Base-by-base conservation (phyloP, 192 early-diverging fungal genomes). In the Oehlia diaphana region DNA sequence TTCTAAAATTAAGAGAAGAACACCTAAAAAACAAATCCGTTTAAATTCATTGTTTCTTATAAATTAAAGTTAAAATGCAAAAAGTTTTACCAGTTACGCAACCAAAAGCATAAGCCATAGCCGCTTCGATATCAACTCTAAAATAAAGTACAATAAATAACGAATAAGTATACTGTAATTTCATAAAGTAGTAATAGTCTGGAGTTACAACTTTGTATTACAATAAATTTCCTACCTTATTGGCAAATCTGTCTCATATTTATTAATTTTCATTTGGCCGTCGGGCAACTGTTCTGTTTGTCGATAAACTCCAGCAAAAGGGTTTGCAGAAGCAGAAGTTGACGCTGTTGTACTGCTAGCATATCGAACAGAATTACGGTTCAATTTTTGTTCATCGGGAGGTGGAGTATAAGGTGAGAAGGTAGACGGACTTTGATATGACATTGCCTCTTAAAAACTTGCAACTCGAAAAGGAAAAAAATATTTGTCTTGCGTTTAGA, bases 71-170 rank as follows among this genome's bases (percentile, higher is more conserved):
- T 66, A 70, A 33, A n/a, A n/a, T 19, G 1, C 14, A 28, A 49
- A 66, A 72, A 69, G 3, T 31, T 67, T 31, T 83, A 89, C 88
- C 89, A 61, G 86, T 82, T 47, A 90, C 35, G 74, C 85, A 84
- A 35, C 91, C 90, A 14, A 95, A 79, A 0, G 84, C 82, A 80
- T 95, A 95, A 14, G 91, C 87, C 63, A 92, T 73, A 28, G 92
- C 88, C 4, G 94, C 93, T 84, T 93, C 92, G 69, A 94, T 87
- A 82, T 95, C 93, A 53, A 92, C 87, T 16, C 93, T 88, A 61
- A 75, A 62, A 62, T 6, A 75, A 23, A 13, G 73, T 2, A 42
- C 39, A 42, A 42, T 39, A 21, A n/a, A 61, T 49, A 74, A 35
- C 13, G 14, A 28, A 16, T 47, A 58, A 9, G 4, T 9, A 50